phyloP scores from a whole-genome alignment of 345 rosid genomes.

The thale cress (Arabidopsis thaliana) region TAIR10.1 NC_003070.9:28525001-28525500 shows the following conservation, averaged over 20 bases:
- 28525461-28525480: slow-evolving; percentile 8
- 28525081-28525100: slow-evolving; percentile 72
- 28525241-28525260: slow-evolving; percentile 84
- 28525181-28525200: neutral
- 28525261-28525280: slow-evolving; percentile 82
- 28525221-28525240: slow-evolving; percentile 89
- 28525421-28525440: slow-evolving; percentile 83
- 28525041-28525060: slow-evolving; percentile 74
- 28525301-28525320: slow-evolving; percentile 80
- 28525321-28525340: slow-evolving; percentile 79
- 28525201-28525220: slow-evolving; percentile 59
- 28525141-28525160: slow-evolving; percentile 11
- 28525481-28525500: neutral
- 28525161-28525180: neutral
- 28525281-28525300: slow-evolving; percentile 90
- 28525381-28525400: slow-evolving; percentile 88
- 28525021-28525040: slow-evolving; percentile 79
- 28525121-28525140: slow-evolving; percentile 86
- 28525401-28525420: slow-evolving; percentile 92
- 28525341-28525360: slow-evolving; percentile 78
- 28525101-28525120: slow-evolving; percentile 83
- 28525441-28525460: slow-evolving; percentile 91
- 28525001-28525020: slow-evolving; percentile 80
- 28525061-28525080: slow-evolving; percentile 64
- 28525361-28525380: slow-evolving; percentile 91